Conservation (phyloP, 1,284 basidiomycete species). For the Tilletiaria anomala region DNA sequence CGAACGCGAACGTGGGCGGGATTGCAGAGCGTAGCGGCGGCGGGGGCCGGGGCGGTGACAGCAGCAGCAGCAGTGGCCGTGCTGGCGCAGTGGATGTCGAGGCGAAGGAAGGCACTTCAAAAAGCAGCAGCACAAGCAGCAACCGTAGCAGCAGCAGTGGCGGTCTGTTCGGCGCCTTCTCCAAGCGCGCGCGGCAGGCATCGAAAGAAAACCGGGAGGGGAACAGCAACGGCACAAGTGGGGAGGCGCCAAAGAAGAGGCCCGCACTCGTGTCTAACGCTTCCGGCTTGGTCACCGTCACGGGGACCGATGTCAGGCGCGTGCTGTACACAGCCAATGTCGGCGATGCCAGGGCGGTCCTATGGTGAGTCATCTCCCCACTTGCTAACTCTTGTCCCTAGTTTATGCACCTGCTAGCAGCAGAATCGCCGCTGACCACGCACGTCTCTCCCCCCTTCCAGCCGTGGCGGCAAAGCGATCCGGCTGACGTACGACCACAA, state of each 20-base stretch:
- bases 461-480: conserved; percentile 73
- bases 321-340: conserved; percentile 94
- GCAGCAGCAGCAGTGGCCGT: too few relatives aligned
- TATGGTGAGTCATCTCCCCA: too few relatives aligned
- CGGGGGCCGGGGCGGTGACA: not conserved
- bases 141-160: not conserved
- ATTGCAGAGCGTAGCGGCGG: not conserved
- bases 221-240: not conserved
- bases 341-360: conserved; percentile 76
- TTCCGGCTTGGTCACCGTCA: conserved; percentile 4
- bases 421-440: not conserved
- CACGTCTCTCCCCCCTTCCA: conserved; percentile 19
- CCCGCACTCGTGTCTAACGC: not conserved
- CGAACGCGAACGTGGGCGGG: not conserved
- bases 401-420: not conserved
- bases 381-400: too few relatives aligned
- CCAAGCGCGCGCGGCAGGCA: not conserved
- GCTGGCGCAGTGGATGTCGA: too few relatives aligned
- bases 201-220: not conserved
- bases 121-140: not conserved
- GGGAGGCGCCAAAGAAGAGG: not conserved
- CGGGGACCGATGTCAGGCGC: conserved; percentile 45
- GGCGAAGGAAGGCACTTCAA: not conserved
- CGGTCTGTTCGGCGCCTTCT: not conserved
- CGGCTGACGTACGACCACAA: conserved; percentile 98